Conservation (phyloP, 2,329 filamentous ascomycete species). For the Fusarium secorum region DNA sequence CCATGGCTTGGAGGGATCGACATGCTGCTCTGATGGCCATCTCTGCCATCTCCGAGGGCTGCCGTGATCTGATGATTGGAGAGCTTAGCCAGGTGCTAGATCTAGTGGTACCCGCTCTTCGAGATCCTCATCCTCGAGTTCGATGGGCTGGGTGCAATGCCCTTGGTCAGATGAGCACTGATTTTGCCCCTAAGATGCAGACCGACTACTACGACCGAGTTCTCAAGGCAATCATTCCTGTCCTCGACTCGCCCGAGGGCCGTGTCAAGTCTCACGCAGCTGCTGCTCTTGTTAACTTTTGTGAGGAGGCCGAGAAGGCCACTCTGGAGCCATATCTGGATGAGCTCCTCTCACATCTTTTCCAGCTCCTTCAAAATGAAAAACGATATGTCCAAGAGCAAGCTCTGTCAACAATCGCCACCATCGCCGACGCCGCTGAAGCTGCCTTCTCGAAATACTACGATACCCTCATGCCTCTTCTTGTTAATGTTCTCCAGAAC, state of each 20-base stretch:
- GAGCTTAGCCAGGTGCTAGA: conserved; percentile 94
- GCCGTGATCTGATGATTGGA: conserved; percentile 92
- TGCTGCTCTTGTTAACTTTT: conserved; percentile 98
- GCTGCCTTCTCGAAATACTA: conserved; percentile 96
- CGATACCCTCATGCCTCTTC: conserved; percentile 90
- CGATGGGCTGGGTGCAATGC: conserved; percentile 98
- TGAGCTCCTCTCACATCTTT: conserved; percentile 82
- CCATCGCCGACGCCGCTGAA: conserved; percentile 97
- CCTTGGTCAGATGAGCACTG: conserved; percentile 99
- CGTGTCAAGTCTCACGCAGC: conserved; percentile 97
- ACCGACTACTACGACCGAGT: conserved; percentile 91
- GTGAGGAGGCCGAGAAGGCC: conserved; percentile 94
- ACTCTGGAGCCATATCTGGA: conserved; percentile 94
- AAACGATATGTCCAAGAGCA: conserved; percentile 99
- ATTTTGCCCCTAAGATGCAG: conserved; percentile 98
- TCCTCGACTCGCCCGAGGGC: conserved; percentile 87
- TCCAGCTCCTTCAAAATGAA: conserved; percentile 86
- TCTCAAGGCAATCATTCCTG: conserved; percentile 89
- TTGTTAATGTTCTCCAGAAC: conserved; percentile 87
- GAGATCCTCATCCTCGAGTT: conserved; percentile 90
- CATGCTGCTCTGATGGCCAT: conserved; percentile 99
- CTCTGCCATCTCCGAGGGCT: conserved; percentile 97
- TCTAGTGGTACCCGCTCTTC: conserved; percentile 89
- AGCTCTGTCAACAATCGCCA: conserved; percentile 95
- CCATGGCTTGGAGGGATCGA: conserved; percentile 90